phyloP scores from a whole-genome alignment of 140 eudicot species.

The Cichorium intybus region DNA sequence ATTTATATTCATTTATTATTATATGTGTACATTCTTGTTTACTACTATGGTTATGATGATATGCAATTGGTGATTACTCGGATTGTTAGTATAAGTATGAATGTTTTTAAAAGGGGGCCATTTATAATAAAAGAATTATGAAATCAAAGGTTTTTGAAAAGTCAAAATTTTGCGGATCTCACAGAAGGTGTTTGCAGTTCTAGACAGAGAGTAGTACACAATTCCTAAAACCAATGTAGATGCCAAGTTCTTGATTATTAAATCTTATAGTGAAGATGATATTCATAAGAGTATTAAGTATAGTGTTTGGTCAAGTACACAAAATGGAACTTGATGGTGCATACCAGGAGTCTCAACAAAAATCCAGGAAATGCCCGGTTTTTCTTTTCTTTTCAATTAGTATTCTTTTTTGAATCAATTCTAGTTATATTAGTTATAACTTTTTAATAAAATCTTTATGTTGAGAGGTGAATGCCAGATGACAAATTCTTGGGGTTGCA shows the following conservation, averaged over 20 bases:
- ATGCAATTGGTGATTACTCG: no score
- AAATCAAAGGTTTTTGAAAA: no score
- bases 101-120: no score
- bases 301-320: slow-evolving; percentile 86
- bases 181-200: slow-evolving; percentile 27
- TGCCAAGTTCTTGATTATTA: slow-evolving; percentile 73
- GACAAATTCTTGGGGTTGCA: slow-evolving; percentile 86
- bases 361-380: slow-evolving; percentile 53
- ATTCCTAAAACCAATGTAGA: slow-evolving; percentile 56
- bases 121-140: no score
- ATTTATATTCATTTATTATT: no score
- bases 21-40: no score
- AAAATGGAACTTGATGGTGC: slow-evolving; percentile 88
- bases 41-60: no score
- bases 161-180: no score
- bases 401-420: not conserved
- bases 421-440: no score
- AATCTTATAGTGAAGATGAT: slow-evolving; percentile 93
- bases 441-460: no score
- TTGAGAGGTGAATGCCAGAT: slow-evolving; percentile 75
- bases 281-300: slow-evolving; percentile 88
- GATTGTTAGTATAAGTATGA: no score
- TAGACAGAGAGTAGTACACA: slow-evolving; percentile 59
- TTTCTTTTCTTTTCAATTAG: slow-evolving; percentile 82
- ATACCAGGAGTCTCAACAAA: slow-evolving; percentile 62